A percentile compares a stretch with the other conserved stretches of the same genome.
Evolutionary conservation across 495 filamentous ascomycete species (phyloP).

Genomic region (Talaromyces liani): DNA sequence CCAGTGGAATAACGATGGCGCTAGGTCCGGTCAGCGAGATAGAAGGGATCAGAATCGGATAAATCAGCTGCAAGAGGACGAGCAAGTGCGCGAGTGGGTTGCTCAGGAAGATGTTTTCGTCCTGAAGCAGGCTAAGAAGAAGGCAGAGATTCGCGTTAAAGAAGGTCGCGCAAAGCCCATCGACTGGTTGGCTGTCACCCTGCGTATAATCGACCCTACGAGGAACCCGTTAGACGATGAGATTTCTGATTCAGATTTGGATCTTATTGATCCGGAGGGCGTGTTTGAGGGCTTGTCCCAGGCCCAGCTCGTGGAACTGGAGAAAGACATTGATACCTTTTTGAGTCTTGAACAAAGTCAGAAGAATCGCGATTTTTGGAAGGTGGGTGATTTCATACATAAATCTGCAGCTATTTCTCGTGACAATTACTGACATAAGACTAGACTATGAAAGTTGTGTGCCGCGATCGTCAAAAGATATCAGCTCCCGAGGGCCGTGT

Average conservation of each 20-base stretch:
- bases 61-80: conserved; percentile 61
- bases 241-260: conserved; percentile 65
- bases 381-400: conserved; percentile 46
- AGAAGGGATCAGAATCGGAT: conserved; percentile 46
- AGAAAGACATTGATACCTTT: conserved; percentile 83
- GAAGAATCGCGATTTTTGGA: conserved; percentile 84
- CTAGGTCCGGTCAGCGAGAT: conserved; percentile 15
- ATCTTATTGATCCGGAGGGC: conserved; percentile 73
- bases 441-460: conserved; percentile 76
- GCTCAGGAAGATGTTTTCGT: conserved; percentile 95
- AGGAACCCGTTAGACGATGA: conserved; percentile 75
- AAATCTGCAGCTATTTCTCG: no score
- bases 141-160: conserved; percentile 92
- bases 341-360: conserved; percentile 68
- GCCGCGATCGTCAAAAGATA: conserved; percentile 65
- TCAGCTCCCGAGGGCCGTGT: conserved; percentile 64
- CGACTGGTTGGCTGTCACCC: conserved; percentile 88
- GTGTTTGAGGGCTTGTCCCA: conserved; percentile 71
- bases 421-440: conserved; percentile 3
- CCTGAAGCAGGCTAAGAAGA: conserved; percentile 94
- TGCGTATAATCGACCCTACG: conserved; percentile 81
- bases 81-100: conserved; percentile 78
- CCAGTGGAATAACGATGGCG: background rate
- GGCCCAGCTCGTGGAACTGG: conserved; percentile 65
- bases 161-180: conserved; percentile 88